phyloP scores from a whole-genome alignment of 768 basidiomycete genomes.

The Lentinula sp. region DNA sequence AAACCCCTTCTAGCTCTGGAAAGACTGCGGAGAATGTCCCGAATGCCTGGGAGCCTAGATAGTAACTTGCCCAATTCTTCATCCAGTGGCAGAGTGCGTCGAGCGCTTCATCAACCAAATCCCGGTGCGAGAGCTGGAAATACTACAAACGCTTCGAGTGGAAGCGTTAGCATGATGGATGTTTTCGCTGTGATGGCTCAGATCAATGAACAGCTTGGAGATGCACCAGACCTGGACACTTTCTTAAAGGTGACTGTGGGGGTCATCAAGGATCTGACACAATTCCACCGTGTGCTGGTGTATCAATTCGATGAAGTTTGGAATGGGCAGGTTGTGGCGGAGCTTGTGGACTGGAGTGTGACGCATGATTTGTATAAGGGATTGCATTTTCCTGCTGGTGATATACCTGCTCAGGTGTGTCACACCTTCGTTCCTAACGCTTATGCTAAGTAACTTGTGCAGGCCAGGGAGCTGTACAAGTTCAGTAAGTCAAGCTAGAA shows the following conservation, averaged over 20 bases:
- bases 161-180: slow-evolving; percentile 64
- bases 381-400: slow-evolving; percentile 62
- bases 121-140: not conserved
- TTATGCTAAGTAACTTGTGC: slow-evolving; percentile 4
- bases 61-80: not conserved
- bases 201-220: slow-evolving; percentile 74
- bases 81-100: not conserved
- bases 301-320: slow-evolving; percentile 81
- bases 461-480: slow-evolving; percentile 64
- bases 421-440: not conserved
- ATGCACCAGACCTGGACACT: slow-evolving; percentile 55
- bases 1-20: slow-evolving; percentile 69
- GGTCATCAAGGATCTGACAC: slow-evolving; percentile 67
- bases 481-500: slow-evolving; percentile 39
- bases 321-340: slow-evolving; percentile 76
- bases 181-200: slow-evolving; percentile 73
- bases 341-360: slow-evolving; percentile 72
- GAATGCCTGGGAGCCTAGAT: slow-evolving; percentile 8
- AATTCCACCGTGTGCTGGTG: slow-evolving; percentile 75
- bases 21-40: slow-evolving; percentile 48
- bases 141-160: slow-evolving; percentile 9
- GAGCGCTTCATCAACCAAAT: not conserved
- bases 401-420: slow-evolving; percentile 60
- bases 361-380: slow-evolving; percentile 71
- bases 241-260: slow-evolving; percentile 74